Base-by-base conservation (phyloP, 2,329 filamentous ascomycete species). In the Arthroderma sp. region DNA sequence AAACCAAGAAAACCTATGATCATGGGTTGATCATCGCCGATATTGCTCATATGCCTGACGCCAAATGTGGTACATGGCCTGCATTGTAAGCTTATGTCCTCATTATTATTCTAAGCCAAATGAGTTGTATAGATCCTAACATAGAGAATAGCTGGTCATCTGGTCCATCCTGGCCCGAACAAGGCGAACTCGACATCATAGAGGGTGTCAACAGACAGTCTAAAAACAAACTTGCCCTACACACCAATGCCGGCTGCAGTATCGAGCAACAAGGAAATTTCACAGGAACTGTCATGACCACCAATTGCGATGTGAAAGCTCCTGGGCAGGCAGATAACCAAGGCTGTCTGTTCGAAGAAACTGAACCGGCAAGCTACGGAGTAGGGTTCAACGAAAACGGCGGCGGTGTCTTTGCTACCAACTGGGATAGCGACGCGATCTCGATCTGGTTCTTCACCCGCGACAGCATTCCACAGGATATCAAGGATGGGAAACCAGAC, bases 381-480 rank as follows among this genome's bases (percentile, higher is more conserved):
- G 66, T 74, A 28, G 77, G 74, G 5, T 87, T 93, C 70, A 91
- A 91, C 63, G 66, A 66, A 27, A 72, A 64, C 30, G 72, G 74
- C 6, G 83, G 83, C 27, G 84, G 83, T 34, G 71, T 87, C 38
- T 87, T 83, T 55, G 82, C 78, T 31, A 76, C 81, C 45, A 79
- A 87, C 61, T 94, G 87, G 84, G 85, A 81, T 1, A 71, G 73
- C 29, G 59, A 73, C 0, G 71, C 71, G 50, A 91, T 96, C 61
- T 73, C 73, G 36, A 72, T 94, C 51, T 95, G 80, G 77, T 89
- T 85, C 72, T 95, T 94, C 65, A 71, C 80, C 0, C 80, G 84
- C n/a, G 62, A 61, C 50, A 59, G 60, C 9, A 75, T 88, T 47
- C 85, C 84, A 1, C 54, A 61, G 3, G 80, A 88, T 59, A 77